A percentile compares a stretch with the other conserved stretches of the same genome.
Evolutionary conservation across 768 basidiomycete species (phyloP).

Genomic region (Thelephora aurantiotincta): DNA sequence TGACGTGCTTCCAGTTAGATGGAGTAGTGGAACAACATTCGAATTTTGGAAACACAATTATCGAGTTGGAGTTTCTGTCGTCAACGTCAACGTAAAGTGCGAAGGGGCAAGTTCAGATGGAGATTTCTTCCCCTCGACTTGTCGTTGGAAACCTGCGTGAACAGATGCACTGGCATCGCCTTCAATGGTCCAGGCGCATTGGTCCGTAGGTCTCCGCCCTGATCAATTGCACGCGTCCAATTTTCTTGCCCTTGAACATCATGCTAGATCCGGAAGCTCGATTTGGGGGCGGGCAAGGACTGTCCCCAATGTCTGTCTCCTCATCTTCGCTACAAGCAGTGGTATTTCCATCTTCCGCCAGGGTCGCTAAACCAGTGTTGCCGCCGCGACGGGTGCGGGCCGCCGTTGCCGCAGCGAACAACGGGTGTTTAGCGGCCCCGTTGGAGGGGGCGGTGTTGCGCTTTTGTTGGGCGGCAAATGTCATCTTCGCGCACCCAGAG

Average conservation of each 20-base stretch:
- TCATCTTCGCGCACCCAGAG: conserved; percentile 16
- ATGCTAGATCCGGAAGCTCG: conserved; percentile 23
- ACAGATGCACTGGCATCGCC: neutral
- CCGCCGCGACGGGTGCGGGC: conserved; percentile 50
- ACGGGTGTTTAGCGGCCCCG: conserved; percentile 24
- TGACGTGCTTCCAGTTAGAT: no score
- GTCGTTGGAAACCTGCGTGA: no score
- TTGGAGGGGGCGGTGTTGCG: conserved; percentile 51
- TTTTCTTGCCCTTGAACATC: conserved; percentile 44
- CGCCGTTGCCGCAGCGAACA: conserved; percentile 59
- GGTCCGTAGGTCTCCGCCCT: conserved; percentile 64
- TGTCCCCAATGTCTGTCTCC: conserved; percentile 69
- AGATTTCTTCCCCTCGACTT: no score
- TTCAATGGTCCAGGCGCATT: conserved; percentile 26
- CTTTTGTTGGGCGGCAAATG: conserved; percentile 33
- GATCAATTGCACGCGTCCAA: conserved; percentile 30
- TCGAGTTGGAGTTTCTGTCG: no score
- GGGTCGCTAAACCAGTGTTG: conserved; percentile 33
- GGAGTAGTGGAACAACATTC: no score
- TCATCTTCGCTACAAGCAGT: conserved; percentile 57
- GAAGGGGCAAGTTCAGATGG: no score
- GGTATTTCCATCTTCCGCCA: conserved; percentile 52
- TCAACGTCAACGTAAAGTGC: no score
- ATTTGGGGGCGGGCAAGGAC: conserved; percentile 74
- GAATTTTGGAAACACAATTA: no score